Percentiles rank a stretch among this genome's conserved stretches.
These are phyloP conservation scores for Glomus cerebriforme DNA, from an alignment of 192 early-diverging fungal species.

Conservation along the genomic window DNA sequence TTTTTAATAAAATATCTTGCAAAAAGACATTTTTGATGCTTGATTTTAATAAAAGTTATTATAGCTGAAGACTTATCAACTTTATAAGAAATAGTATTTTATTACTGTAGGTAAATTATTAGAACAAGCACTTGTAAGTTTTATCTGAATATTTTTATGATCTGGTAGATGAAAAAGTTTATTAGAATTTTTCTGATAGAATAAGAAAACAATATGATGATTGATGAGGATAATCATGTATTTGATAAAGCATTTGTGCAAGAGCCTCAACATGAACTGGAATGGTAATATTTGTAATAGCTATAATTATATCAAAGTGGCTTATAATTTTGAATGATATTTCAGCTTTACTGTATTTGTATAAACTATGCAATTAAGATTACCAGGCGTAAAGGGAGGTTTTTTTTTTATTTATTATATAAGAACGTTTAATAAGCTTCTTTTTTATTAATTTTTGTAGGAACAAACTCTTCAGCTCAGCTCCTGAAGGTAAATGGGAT, in stretches of 20 bases:
- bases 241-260: conserved; percentile 18
- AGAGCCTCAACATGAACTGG: neutral
- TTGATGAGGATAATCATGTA: neutral
- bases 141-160: neutral
- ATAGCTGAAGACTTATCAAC: conserved; percentile 7
- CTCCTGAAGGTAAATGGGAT: no score
- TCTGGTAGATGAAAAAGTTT: no score
- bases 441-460: no score
- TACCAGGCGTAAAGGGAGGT: no score
- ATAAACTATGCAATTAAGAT: conserved; percentile 7
- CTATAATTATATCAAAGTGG: no score
- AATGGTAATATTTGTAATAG: neutral
- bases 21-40: conserved; percentile 4
- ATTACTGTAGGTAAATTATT: neutral
- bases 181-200: no score
- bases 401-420: no score
- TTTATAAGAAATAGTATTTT: conserved; percentile 3
- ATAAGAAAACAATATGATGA: conserved; percentile 5
- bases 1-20: no score
- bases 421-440: no score
- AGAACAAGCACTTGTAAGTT: neutral
- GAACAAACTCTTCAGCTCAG: no score
- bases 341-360: neutral
- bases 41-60: conserved; percentile 13
- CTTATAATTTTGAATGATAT: neutral